Base-by-base conservation (phyloP, 2,329 filamentous ascomycete genomes). In the Aspergillus vadensis region DNA sequence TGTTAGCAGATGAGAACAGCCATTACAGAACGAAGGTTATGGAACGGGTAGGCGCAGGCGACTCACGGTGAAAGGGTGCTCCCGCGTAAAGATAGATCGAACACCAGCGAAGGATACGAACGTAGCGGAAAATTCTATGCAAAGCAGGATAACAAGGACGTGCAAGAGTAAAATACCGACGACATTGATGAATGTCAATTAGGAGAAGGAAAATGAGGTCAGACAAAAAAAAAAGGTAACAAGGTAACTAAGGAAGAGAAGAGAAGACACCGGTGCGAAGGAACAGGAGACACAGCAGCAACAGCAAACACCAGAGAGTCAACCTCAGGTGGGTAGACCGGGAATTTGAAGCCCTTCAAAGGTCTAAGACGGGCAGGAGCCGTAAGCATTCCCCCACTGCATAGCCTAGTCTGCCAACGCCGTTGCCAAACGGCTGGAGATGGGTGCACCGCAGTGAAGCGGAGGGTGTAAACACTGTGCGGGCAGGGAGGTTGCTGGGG, bases 401-500 rank as follows among this genome's bases (percentile, higher is more conserved):
- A 60, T 63, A 59, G 65, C 56, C 55, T 58, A 60, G 65, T 68
- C 61, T 53, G 59, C 58, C 62, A 58, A 63, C 61, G 62, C 60
- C 60, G 60, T 62, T 64, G 58, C 60, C 62, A 60, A 60, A 60
- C 57, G 58, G 57, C 49, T 66, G 66, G 69, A 68, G 69, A 70
- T 69, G 69, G 66, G 54, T 59, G 60, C 53, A 50, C 56, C 38
- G 60, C 63, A 43, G 48, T 44, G 62, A 65, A 64, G 65, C 58
- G 62, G 64, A 63, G 66, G 66, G 58, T 65, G 69, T 74, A 75
- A 75, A 75, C 72, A 75, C 63, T 60, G 64, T 70, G 67, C 66
- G 65, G 66, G 61, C 58, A 64, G 62, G 48, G 61, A 57, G 58
- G 72, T 74, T 74, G 72, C 69, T 62, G 63, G 64, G 70, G 72